phyloP scores from a whole-genome alignment of 2,329 filamentous ascomycete genomes.

The Exserohilum turcica region DNA sequence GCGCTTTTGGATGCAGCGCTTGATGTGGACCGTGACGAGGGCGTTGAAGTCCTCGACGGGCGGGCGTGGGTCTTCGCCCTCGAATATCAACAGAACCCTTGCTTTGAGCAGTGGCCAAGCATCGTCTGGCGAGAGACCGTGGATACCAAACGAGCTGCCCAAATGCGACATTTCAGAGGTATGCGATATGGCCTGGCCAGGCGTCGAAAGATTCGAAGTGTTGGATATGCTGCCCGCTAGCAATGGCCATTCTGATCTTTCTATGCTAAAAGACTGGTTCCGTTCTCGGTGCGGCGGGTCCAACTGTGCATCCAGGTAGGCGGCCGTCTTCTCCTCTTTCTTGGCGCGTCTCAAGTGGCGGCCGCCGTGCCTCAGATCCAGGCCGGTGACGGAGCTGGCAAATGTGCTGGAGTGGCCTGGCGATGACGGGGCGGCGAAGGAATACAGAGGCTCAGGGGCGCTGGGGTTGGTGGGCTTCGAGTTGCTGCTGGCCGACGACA shows the following conservation, averaged over 20 bases:
- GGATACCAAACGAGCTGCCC: slow-evolving; percentile 54
- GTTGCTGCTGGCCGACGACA: slow-evolving; percentile 78
- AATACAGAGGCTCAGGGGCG: slow-evolving; percentile 77
- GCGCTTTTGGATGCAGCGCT: slow-evolving; percentile 75
- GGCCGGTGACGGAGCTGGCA: slow-evolving; percentile 78
- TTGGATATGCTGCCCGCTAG: slow-evolving; percentile 29
- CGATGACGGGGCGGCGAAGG: slow-evolving; percentile 74
- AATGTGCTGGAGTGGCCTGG: slow-evolving; percentile 72
- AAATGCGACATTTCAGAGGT: slow-evolving; percentile 51
- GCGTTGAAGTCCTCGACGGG: slow-evolving; percentile 84
- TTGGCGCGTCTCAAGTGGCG: slow-evolving; percentile 77
- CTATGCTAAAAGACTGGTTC: slow-evolving; percentile 47
- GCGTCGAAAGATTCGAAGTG: slow-evolving; percentile 28
- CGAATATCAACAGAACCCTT: slow-evolving; percentile 76
- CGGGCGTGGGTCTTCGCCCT: slow-evolving; percentile 78
- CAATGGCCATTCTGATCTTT: slow-evolving; percentile 47
- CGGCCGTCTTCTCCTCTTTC: slow-evolving; percentile 57
- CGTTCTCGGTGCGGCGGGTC: slow-evolving; percentile 43
- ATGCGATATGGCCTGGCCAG: slow-evolving; percentile 38
- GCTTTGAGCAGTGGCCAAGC: slow-evolving; percentile 82
- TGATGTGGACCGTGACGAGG: slow-evolving; percentile 77
- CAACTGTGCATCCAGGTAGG: slow-evolving; percentile 41
- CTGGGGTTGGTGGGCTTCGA: slow-evolving; percentile 75
- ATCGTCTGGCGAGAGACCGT: slow-evolving; percentile 66
- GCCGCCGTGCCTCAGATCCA: slow-evolving; percentile 78